These are phyloP conservation scores for Russula abietina DNA, from an alignment of 768 basidiomycete genomes.

Conservation along the genomic window DNA sequence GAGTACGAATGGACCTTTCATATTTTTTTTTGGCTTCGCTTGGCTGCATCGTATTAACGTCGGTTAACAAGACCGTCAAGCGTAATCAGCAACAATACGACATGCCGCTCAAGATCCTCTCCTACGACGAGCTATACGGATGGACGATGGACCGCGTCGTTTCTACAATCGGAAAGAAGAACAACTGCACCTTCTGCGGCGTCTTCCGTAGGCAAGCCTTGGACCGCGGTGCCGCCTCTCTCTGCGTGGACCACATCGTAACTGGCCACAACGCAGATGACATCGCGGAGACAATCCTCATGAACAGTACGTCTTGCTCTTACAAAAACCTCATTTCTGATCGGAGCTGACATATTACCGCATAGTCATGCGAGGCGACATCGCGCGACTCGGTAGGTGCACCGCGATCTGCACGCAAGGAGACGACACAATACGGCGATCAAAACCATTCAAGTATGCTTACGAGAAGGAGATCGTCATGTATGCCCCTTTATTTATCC, in stretches of 20 bases:
- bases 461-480: slow-evolving; percentile 99
- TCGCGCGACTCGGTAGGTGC: slow-evolving; percentile 88
- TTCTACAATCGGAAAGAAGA: slow-evolving; percentile 90
- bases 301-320: slow-evolving; percentile 77
- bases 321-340: not conserved
- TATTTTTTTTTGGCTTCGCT: not conserved
- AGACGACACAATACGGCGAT: slow-evolving; percentile 92
- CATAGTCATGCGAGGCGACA: slow-evolving; percentile 95
- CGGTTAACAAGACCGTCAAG: slow-evolving; percentile 78
- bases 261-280: slow-evolving; percentile 99
- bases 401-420: slow-evolving; percentile 93
- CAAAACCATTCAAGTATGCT: slow-evolving; percentile 99
- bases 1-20: slow-evolving; percentile 16
- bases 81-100: slow-evolving; percentile 93
- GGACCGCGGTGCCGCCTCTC: slow-evolving; percentile 84
- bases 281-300: slow-evolving; percentile 96
- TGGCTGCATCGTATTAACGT: not conserved
- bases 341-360: slow-evolving; percentile 1
- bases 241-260: slow-evolving; percentile 94
- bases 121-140: slow-evolving; percentile 93
- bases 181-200: slow-evolving; percentile 99
- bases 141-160: slow-evolving; percentile 99
- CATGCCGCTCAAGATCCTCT: slow-evolving; percentile 92
- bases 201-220: slow-evolving; percentile 96
- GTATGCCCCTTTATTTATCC: slow-evolving; percentile 41